Percentiles rank a stretch among this genome's conserved stretches.
Conservation (phyloP, 192 early-diverging fungal genomes). For the Tieghemiomyces parasiticus region DNA sequence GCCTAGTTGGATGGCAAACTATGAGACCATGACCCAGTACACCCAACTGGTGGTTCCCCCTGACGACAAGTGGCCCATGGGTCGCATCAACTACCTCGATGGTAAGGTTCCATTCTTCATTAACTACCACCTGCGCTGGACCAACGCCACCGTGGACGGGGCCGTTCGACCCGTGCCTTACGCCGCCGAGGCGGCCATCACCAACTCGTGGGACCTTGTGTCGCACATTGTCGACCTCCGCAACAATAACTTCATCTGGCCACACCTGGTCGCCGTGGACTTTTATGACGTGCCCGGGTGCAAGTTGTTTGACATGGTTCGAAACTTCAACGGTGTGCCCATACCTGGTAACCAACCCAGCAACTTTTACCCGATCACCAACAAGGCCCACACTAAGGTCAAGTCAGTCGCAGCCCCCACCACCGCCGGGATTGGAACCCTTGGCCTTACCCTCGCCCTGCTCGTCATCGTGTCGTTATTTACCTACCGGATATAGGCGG, state of each 20-base stretch:
- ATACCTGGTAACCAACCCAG: too few relatives aligned
- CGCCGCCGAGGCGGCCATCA: not conserved
- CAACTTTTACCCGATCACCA: not conserved
- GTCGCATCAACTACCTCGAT: not conserved
- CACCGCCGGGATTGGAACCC: too few relatives aligned
- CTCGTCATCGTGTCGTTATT: not conserved
- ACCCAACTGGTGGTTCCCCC: not conserved
- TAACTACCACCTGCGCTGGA: constrained; percentile 9
- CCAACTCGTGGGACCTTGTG: constrained; percentile 4
- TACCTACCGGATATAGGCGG: not conserved
- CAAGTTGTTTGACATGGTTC: not conserved
- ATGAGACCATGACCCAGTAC: not conserved
- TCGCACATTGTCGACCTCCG: not conserved
- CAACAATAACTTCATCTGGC: constrained; percentile 6
- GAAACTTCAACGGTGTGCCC: not conserved
- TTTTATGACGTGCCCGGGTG: not conserved
- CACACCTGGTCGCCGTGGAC: not conserved
- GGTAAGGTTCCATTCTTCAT: constrained; percentile 7
- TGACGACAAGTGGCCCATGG: constrained; percentile 2
- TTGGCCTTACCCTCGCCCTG: too few relatives aligned
- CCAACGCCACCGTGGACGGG: constrained; percentile 4
- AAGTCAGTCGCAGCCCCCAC: too few relatives aligned
- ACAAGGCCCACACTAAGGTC: too few relatives aligned
- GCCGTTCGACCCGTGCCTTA: not conserved
- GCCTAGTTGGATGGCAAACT: not conserved